phyloP scores from a whole-genome alignment of 129 eudicot species.

The Silybum marianum region DNA sequence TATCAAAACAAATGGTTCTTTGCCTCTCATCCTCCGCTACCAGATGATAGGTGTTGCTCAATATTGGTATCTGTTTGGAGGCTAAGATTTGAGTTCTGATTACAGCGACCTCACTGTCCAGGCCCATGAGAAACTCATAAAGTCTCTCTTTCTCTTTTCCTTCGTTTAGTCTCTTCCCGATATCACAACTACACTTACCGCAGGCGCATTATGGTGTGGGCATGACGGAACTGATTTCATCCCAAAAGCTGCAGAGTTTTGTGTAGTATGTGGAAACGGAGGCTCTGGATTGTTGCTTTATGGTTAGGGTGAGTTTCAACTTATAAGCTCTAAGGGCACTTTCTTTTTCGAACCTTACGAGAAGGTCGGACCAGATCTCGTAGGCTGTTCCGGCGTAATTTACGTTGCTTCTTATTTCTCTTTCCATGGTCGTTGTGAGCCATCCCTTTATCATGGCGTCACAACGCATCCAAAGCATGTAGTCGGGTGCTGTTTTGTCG shows the following conservation, averaged over 20 bases:
- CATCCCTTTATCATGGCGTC: background rate
- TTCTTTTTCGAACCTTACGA: background rate
- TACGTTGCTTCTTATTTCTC: no score
- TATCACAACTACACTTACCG: background rate
- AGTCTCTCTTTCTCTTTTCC: no score
- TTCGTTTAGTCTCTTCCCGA: no score
- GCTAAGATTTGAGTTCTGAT: no score
- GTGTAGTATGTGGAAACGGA: background rate
- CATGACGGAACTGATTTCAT: background rate
- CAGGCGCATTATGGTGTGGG: background rate
- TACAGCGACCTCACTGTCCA: no score
- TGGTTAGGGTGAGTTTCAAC: no score
- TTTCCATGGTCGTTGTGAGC: background rate
- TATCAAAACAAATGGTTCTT: background rate
- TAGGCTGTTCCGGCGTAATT: background rate
- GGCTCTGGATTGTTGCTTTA: background rate
- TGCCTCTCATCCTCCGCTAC: background rate
- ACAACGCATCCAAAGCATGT: constrained; percentile 7
- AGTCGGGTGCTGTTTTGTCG: background rate
- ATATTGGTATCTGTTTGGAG: no score
- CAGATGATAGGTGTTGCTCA: no score
- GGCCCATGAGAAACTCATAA: no score
- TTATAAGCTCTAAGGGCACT: background rate
- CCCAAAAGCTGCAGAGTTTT: background rate
- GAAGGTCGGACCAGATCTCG: background rate